Percentiles rank a stretch among this genome's conserved stretches.
phyloP scores from a whole-genome alignment of 305 asterid genomes.

The Fraxinus latifolia region DNA sequence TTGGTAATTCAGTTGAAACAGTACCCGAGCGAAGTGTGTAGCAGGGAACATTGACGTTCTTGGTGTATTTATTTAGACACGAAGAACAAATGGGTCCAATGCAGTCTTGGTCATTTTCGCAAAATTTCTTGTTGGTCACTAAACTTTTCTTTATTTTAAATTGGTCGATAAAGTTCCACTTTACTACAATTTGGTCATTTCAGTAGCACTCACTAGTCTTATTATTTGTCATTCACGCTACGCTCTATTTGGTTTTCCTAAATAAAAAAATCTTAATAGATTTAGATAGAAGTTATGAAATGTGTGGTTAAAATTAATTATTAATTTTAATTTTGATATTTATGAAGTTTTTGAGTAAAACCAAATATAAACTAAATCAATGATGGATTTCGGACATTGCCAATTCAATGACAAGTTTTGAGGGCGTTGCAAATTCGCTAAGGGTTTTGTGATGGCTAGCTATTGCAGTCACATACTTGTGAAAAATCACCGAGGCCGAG shows the following conservation, averaged over 20 bases:
- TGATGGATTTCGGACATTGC: not conserved
- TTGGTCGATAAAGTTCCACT: not conserved
- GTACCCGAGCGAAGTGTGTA: not conserved
- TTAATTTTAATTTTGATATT: too few relatives aligned
- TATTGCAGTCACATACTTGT: not conserved
- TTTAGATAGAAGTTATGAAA: too few relatives aligned
- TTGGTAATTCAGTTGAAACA: not conserved
- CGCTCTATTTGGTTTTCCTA: not conserved
- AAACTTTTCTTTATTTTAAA: not conserved
- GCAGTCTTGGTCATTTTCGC: not conserved
- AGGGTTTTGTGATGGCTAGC: not conserved
- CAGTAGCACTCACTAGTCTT: not conserved
- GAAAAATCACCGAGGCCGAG: not conserved
- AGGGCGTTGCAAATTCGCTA: not conserved
- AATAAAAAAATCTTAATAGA: not conserved
- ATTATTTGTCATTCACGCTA: not conserved
- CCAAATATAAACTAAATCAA: not conserved
- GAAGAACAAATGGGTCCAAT: not conserved
- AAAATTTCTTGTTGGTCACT: not conserved
- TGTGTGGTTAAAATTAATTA: too few relatives aligned
- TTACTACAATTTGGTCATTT: not conserved
- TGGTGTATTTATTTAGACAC: not conserved
- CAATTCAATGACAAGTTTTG: not conserved
- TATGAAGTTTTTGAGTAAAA: not conserved
- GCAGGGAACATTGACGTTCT: not conserved